phyloP scores from a whole-genome alignment of 495 filamentous ascomycete species.

The Aspergillus baeticus region DNA sequence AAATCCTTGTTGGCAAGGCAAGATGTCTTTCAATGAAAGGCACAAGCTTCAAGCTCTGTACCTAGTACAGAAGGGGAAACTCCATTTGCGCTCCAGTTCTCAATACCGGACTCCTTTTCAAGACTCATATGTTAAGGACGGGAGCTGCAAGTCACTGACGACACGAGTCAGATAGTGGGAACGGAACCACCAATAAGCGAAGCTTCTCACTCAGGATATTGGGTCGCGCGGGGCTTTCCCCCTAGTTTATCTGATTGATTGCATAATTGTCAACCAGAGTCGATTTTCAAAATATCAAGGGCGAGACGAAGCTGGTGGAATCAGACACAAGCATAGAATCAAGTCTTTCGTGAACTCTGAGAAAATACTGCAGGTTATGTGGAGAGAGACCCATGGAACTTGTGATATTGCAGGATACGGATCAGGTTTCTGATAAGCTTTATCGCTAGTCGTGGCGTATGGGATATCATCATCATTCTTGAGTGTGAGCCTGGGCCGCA shows the following conservation, averaged over 20 bases:
- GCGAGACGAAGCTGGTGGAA: too few relatives aligned
- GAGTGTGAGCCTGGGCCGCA: too few relatives aligned
- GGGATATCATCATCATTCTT: too few relatives aligned
- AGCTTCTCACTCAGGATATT: background rate
- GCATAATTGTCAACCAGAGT: too few relatives aligned
- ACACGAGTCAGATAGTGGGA: constrained; percentile 22
- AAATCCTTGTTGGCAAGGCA: too few relatives aligned
- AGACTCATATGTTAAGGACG: background rate
- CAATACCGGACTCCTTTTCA: background rate
- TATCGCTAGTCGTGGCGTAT: constrained; percentile 11
- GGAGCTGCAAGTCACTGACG: constrained; percentile 18
- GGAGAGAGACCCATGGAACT: background rate
- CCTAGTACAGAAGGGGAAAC: too few relatives aligned
- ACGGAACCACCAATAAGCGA: constrained; percentile 11
- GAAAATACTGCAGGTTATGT: background rate
- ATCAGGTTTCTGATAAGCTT: constrained; percentile 10
- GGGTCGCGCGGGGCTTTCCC: constrained; percentile 18
- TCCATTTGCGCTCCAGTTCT: too few relatives aligned
- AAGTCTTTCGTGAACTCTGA: too few relatives aligned
- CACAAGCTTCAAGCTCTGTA: too few relatives aligned
- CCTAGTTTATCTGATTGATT: background rate
- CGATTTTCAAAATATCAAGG: too few relatives aligned
- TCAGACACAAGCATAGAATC: too few relatives aligned
- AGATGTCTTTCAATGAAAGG: too few relatives aligned
- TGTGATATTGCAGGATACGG: background rate